Evolutionary conservation across 192 early-diverging fungal genomes (phyloP), one percentile per base, ranked within the genome.

Genomic region (Podila verticillata): DNA sequence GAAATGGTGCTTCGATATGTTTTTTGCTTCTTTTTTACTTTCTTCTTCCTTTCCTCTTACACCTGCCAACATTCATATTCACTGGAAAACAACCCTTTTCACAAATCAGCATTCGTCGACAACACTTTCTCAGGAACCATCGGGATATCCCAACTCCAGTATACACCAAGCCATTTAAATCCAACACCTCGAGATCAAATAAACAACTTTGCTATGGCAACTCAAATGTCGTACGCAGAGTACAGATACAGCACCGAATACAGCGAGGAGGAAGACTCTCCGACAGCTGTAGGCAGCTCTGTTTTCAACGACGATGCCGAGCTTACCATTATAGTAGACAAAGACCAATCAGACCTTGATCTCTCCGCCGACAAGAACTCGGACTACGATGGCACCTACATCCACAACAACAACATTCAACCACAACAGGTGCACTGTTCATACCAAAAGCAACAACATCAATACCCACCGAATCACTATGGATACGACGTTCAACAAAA

Each of bases 401-500:
- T 17, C 31, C 22, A 48, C 10, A 12, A 1, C 24, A n/a, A 20
- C 68, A 31, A 51, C n/a, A 35, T 8, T 31, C 32, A 57, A 15
- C 62, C 56, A 22, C 60, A 61, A 61, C 60, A 61, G 34, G 34
- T 7, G 48, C 70, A 65, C 31, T n/a, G 5, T 7, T 48, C 28
- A 72, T 30, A 47, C 15, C 39, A 65, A 28, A 22, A 48, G 19
- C 28, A 61, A 20, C 57, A 5, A 20, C 57, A 5, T 3, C 60
- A 63, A 13, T 60, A 68, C 57, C 51, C 73, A 39, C 61, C 48
- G 3, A 74, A 68, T 26, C 73, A 74, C 47, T 74, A 74, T 58
- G 73, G 73, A 32, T 74, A 68, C 39, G 73, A 74, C 6, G 29
- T 74, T 2, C 60, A 68, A n/a, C 65, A 74, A 22, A 30, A 28